Evolutionary conservation across 2,329 filamentous ascomycete species (phyloP).

Genomic region (Sclerotiophoma versabilis): DNA sequence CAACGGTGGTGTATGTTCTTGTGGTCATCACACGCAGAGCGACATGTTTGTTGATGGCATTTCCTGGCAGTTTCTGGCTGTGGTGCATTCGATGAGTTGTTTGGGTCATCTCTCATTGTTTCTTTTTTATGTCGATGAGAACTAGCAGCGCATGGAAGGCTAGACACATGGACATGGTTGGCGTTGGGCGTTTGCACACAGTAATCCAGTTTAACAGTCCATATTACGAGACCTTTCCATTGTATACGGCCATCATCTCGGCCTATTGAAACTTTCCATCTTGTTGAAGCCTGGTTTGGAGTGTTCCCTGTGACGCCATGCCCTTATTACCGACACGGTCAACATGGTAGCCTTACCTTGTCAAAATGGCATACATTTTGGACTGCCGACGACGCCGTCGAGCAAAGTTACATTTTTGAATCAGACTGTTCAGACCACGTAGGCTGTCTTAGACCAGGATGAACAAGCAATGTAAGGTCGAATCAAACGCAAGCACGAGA

Average conservation of each 20-base stretch:
- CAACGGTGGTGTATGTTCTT: neutral
- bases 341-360: slow-evolving; percentile 2
- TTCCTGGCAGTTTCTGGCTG: neutral
- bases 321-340: neutral
- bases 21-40: neutral
- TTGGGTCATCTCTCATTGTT: too few species aligned
- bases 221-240: neutral
- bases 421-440: neutral
- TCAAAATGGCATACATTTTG: neutral
- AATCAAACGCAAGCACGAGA: slow-evolving; percentile 12
- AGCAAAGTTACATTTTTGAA: neutral
- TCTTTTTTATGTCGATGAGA: neutral
- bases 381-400: neutral
- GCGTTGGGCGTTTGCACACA: neutral
- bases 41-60: neutral
- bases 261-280: neutral
- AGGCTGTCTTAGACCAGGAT: neutral
- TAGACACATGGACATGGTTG: neutral
- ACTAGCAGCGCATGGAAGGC: neutral
- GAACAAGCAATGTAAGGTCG: slow-evolving; percentile 12
- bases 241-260: neutral
- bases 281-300: neutral
- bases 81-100: neutral
- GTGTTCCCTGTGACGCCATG: neutral
- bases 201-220: neutral